Percentiles rank a stretch among this genome's conserved stretches.
These are phyloP conservation scores for Neurospora cerealis DNA, from an alignment of 495 filamentous ascomycete genomes.

Conservation along the genomic window DNA sequence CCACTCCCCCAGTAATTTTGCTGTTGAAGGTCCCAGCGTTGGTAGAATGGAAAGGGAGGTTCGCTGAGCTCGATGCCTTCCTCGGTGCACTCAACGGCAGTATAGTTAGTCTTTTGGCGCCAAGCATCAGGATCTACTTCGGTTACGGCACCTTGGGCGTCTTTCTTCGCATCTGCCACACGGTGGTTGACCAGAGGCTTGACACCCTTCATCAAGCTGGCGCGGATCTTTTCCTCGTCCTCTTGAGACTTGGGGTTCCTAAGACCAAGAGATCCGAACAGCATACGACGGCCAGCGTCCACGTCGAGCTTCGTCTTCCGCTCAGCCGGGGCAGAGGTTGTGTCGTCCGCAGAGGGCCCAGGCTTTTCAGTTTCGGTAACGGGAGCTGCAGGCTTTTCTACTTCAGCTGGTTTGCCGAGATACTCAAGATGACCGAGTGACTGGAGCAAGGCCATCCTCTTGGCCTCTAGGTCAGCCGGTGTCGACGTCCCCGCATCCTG, in stretches of 20 bases:
- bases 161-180: neutral
- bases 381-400: neutral
- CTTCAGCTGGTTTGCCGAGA: neutral
- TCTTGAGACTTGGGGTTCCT: slow-evolving; percentile 55
- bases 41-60: slow-evolving; percentile 83
- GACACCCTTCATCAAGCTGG: slow-evolving; percentile 40
- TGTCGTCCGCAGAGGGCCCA: neutral
- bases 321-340: slow-evolving; percentile 1
- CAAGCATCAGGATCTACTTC: slow-evolving; percentile 45
- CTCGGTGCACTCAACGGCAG: slow-evolving; percentile 73
- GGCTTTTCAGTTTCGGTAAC: neutral
- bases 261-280: slow-evolving; percentile 67
- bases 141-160: neutral
- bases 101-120: slow-evolving; percentile 59
- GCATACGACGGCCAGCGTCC: slow-evolving; percentile 51
- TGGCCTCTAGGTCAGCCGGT: slow-evolving; percentile 2
- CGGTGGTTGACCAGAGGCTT: slow-evolving; percentile 18
- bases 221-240: slow-evolving; percentile 54
- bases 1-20: slow-evolving; percentile 27
- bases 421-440: neutral
- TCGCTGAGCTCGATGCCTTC: slow-evolving; percentile 63
- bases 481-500: neutral
- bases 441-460: slow-evolving; percentile 6
- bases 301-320: slow-evolving; percentile 43
- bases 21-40: slow-evolving; percentile 78